phyloP scores from a whole-genome alignment of 1,284 basidiomycete genomes.

The Microstroma glucosiphilum region DNA sequence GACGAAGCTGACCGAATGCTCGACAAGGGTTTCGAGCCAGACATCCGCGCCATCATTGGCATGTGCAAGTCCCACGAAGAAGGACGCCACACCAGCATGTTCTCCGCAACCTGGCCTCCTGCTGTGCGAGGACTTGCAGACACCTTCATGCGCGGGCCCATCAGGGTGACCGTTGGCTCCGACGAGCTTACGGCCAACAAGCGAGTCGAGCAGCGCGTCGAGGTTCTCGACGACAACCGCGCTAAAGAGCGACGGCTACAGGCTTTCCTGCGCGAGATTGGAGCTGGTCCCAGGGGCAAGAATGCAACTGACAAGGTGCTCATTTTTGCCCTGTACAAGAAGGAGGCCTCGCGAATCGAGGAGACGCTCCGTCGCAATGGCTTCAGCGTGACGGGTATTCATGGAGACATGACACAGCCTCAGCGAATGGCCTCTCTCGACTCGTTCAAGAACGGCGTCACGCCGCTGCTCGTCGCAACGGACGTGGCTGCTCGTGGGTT shows the following conservation, averaged over 20 bases:
- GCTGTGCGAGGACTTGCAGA: conserved; percentile 87
- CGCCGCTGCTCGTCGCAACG: conserved; percentile 84
- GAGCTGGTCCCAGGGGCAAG: conserved; percentile 54
- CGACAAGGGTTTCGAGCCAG: conserved; percentile 97
- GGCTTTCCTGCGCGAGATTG: conserved; percentile 43
- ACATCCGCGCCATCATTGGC: conserved; percentile 85
- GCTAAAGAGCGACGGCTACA: conserved; percentile 69
- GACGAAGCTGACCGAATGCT: conserved; percentile 99
- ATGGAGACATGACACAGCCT: conserved; percentile 85
- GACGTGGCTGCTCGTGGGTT: conserved; percentile 94
- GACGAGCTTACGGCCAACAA: conserved; percentile 93
- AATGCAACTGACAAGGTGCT: conserved; percentile 66
- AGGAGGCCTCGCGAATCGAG: conserved; percentile 82
- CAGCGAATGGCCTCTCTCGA: conserved; percentile 81
- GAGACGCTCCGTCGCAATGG: conserved; percentile 70
- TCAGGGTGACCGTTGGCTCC: conserved; percentile 87
- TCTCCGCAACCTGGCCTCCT: conserved; percentile 97
- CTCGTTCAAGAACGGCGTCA: conserved; percentile 78
- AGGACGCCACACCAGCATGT: conserved; percentile 53
- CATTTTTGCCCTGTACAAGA: conserved; percentile 96
- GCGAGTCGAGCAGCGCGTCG: conserved; percentile 69
- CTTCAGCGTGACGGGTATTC: conserved; percentile 78
- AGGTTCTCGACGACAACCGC: conserved; percentile 80
- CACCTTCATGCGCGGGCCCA: conserved; percentile 77
- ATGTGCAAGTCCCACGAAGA: conserved; percentile 58